phyloP scores from a whole-genome alignment of 306 rosid species.

The Prosopis cineraria region DNA sequence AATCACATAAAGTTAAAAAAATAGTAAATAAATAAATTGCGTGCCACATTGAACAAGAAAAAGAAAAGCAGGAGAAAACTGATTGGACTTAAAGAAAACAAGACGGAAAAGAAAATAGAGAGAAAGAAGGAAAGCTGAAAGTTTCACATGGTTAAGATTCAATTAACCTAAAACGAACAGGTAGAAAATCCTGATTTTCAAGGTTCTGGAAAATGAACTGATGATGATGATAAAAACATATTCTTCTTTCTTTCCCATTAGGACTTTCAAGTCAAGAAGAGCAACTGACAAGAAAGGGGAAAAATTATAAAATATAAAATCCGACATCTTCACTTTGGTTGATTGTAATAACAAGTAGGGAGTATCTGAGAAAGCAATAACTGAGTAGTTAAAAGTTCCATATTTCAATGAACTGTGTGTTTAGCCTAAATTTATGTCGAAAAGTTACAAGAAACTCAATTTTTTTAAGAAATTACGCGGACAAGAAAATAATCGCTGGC shows the following conservation, averaged over 20 bases:
- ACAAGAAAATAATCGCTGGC: background rate
- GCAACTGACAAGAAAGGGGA: background rate
- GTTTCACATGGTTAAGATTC: background rate
- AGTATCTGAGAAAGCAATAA: background rate
- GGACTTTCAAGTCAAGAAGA: background rate
- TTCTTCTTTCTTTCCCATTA: background rate
- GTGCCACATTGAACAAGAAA: slow-evolving; percentile 29
- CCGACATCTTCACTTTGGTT: background rate
- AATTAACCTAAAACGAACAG: background rate
- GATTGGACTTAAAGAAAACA: slow-evolving; percentile 20
- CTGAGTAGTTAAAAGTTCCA: background rate
- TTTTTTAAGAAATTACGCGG: background rate
- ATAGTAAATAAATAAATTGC: background rate
- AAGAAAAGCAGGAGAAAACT: background rate
- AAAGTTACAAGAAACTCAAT: background rate
- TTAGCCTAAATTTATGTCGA: background rate
- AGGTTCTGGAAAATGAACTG: background rate
- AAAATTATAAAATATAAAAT: background rate
- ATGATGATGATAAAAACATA: background rate
- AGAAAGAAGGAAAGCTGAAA: background rate
- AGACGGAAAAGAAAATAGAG: background rate
- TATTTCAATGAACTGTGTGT: background rate
- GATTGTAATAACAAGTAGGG: background rate
- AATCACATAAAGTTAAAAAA: background rate
- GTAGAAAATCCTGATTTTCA: background rate